Evolutionary conservation across 306 rosid genomes (phyloP), one percentile per base, ranked within the genome.

Genomic region (Begonia fuchsioides): DNA sequence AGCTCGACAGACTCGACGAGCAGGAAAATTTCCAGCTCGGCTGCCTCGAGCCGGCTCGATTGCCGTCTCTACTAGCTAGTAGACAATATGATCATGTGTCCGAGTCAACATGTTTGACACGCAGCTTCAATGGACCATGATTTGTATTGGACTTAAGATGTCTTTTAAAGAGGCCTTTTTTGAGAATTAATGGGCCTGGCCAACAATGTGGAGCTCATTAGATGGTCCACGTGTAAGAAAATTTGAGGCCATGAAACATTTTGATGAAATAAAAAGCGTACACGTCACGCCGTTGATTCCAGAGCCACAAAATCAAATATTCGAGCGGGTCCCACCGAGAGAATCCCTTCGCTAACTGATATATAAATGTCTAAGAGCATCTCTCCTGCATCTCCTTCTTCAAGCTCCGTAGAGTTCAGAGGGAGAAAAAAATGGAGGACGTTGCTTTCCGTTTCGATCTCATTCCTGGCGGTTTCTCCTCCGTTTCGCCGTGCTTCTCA

Each of bases 361-460:
- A 26, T 4, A n/a, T 0, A 17, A 32, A 11, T 8, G 16, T 13
- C 35, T 1, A 12, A 15, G 13, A 39, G 3, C 50, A n/a, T 0
- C 15, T 5, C 52, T 7, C 2, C 32, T 38, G 8, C 57, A 6
- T 53, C 12, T 14, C 38, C 44, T 1, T 3, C 32, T 38, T 16
- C 26, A 16, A n/a, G 26, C 15, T 12, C 15, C 35, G 35, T 0
- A 26, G 35, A 26, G 35, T 2, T 4, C 35, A 26, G 35, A 26
- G 35, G 35, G 35, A 15, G 2, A 13, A 43, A 20, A 44, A 17
- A 47, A 83, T 87, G 87, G 80, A 67, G 70, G 53, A 62, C 55
- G 70, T 81, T 38, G 59, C 60, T 44, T 5, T 70, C 53, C 51
- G 56, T 51, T 45, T 75, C 44, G 75, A 74, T 38, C 63, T 56